These are phyloP conservation scores for Pseudogymnoascus sp. DNA, from an alignment of 2,329 filamentous ascomycete species.

Conservation along the genomic window DNA sequence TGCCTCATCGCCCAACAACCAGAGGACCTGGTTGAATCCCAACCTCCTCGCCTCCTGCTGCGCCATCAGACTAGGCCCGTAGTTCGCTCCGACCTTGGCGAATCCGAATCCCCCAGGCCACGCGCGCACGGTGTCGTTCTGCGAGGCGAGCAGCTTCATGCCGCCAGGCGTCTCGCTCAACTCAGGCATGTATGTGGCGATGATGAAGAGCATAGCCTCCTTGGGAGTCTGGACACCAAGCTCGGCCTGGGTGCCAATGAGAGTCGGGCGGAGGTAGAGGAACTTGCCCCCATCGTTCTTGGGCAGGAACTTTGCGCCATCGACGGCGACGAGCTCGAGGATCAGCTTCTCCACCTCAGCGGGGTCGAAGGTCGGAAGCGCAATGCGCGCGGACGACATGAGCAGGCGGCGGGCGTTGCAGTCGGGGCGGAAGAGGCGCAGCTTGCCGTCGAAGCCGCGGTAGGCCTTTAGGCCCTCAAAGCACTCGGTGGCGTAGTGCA, in stretches of 20 bases:
- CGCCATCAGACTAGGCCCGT: slow-evolving; percentile 74
- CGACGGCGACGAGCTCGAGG: slow-evolving; percentile 59
- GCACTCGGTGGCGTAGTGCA: slow-evolving; percentile 85
- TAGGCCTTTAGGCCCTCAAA: slow-evolving; percentile 85
- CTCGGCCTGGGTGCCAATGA: slow-evolving; percentile 75
- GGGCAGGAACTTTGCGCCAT: slow-evolving; percentile 74
- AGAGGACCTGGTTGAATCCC: slow-evolving; percentile 87
- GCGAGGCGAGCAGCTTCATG: slow-evolving; percentile 69
- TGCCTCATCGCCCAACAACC: slow-evolving; percentile 73
- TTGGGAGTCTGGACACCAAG: slow-evolving; percentile 74
- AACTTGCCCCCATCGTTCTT: slow-evolving; percentile 58
- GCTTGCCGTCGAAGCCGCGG: slow-evolving; percentile 59
- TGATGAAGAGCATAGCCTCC: slow-evolving; percentile 84
- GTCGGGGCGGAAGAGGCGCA: slow-evolving; percentile 56
- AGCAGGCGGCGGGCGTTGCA: slow-evolving; percentile 46
- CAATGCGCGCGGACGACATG: slow-evolving; percentile 56
- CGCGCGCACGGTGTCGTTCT: slow-evolving; percentile 76
- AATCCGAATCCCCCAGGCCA: slow-evolving; percentile 92
- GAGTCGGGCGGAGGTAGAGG: slow-evolving; percentile 77
- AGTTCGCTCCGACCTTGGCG: slow-evolving; percentile 90
- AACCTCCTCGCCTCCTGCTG: slow-evolving; percentile 64
- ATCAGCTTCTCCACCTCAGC: slow-evolving; percentile 68
- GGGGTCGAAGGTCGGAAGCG: slow-evolving; percentile 66
- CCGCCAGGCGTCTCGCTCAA: slow-evolving; percentile 42
- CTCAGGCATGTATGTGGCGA: slow-evolving; percentile 55